phyloP scores from a whole-genome alignment of 805 yeast species.

The Kodamaea kakaduensis region DNA sequence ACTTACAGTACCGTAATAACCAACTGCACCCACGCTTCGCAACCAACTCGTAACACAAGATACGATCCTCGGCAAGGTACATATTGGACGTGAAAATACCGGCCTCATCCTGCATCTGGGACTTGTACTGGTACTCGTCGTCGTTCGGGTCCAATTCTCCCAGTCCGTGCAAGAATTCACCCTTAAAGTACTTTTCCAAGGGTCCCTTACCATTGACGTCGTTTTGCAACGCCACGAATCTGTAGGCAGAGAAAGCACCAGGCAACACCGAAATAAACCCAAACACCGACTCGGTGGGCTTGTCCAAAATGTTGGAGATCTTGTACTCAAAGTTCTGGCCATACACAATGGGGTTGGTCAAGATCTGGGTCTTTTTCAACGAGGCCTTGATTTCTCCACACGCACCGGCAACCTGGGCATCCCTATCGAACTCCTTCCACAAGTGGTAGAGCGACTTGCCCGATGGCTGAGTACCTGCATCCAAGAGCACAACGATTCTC shows the following conservation, averaged over 20 bases:
- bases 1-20: conserved; percentile 60
- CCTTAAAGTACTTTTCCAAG: conserved; percentile 62
- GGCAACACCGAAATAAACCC: conserved; percentile 65
- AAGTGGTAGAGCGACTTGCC: conserved; percentile 52
- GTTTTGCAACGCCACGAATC: conserved; percentile 57
- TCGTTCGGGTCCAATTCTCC: conserved; percentile 58
- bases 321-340: conserved; percentile 66
- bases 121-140: conserved; percentile 42
- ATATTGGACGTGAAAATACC: conserved; percentile 63
- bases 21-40: conserved; percentile 55
- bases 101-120: conserved; percentile 38
- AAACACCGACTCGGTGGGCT: conserved; percentile 61
- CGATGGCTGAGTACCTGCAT: conserved; percentile 64
- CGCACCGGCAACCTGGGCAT: conserved; percentile 62
- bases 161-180: conserved; percentile 55
- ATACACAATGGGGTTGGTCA: conserved; percentile 59
- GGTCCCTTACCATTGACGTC: conserved; percentile 53
- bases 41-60: conserved; percentile 60
- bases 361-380: conserved; percentile 42
- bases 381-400: conserved; percentile 69
- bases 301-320: conserved; percentile 63
- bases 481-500: conserved; percentile 52
- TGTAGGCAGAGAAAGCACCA: conserved; percentile 65
- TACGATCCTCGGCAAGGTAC: conserved; percentile 70
- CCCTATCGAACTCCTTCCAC: conserved; percentile 61